Base-by-base conservation (phyloP, 2,329 filamentous ascomycete species). In the Zelopaecilomyces penicillatus region DNA sequence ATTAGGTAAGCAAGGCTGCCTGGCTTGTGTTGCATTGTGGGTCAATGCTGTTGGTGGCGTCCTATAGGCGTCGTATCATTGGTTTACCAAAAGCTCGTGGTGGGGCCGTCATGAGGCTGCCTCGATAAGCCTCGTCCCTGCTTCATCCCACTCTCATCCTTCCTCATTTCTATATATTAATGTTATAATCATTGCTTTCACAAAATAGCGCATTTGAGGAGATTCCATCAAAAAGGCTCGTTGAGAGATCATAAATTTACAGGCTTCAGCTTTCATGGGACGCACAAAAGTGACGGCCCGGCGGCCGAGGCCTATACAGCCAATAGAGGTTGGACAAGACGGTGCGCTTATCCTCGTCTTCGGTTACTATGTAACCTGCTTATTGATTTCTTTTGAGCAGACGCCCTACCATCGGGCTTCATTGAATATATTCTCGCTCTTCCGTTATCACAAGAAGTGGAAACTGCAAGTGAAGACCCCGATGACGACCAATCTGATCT, bases 1-100 rank as follows among this genome's bases (percentile, higher is more conserved):
- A 6, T 63, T 61, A 64, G 42, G 49, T 64, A 63, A 64, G 61
- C 61, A 54, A 58, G 58, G 55, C 59, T 60, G 36, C 28, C 12
- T 29, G 34, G 12, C 3, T 5, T 9, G 45, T 30, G 36, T 44
- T 49, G 43, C 48, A 39, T 28, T 38, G 35, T 43, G 44, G 40
- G 44, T 39, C 10, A 4, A 11, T 9, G 5, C 3, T 5, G 9
- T 28, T 10, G 5, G 52, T 56, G 52, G 55, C 50, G 47, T n/a
- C 10, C 28, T 42, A 43, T 49, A 41, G 8, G 12, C 19, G 32
- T 26, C 6, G 4, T 9, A 27, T 28, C 10, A 54, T 56, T 56
- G 48, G 53, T n/a, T 2, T 34, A 27, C 19, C 19, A 19, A 19
- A 19, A 19, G 19, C 19, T 19, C 19, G 1, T 37, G 5, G 6